phyloP scores from a whole-genome alignment of 108 stramenopile genomes.

The Nitzschia putrida region DNA sequence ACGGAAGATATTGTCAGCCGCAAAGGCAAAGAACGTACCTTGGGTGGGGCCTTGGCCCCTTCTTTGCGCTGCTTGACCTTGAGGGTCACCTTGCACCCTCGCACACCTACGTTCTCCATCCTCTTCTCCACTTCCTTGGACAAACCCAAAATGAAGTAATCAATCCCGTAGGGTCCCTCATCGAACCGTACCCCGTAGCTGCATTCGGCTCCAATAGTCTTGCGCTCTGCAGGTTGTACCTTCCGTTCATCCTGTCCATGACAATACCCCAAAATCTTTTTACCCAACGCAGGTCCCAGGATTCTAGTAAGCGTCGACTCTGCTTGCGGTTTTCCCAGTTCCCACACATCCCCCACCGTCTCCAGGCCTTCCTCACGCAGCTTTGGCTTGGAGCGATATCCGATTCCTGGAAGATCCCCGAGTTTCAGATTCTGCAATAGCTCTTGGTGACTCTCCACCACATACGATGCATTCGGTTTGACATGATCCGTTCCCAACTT shows the following conservation, averaged over 20 bases:
- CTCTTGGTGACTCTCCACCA: conserved; percentile 62
- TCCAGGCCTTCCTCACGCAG: conserved; percentile 52
- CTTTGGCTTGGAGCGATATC: conserved; percentile 71
- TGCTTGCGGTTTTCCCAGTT: conserved; percentile 53
- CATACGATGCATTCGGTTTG: conserved; percentile 82
- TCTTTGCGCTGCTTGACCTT: conserved; percentile 87
- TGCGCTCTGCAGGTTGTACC: conserved; percentile 71
- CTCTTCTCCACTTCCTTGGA: conserved; percentile 79
- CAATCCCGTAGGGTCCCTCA: conserved; percentile 69
- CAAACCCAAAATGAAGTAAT: conserved; percentile 79
- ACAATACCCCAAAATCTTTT: conserved; percentile 72
- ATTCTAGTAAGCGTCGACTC: conserved; percentile 55
- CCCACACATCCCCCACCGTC: conserved; percentile 84
- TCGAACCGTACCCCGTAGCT: conserved; percentile 93
- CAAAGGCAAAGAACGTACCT: conserved; percentile 2
- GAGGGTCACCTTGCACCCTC: conserved; percentile 75
- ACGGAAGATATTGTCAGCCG: background rate
- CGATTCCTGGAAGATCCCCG: conserved; percentile 88
- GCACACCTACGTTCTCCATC: conserved; percentile 63
- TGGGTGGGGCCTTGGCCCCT: conserved; percentile 59
- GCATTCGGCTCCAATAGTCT: conserved; percentile 93
- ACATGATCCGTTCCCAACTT: conserved; percentile 88
- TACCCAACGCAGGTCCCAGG: conserved; percentile 70
- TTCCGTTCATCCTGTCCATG: conserved; percentile 83
- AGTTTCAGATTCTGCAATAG: conserved; percentile 66